Base-by-base conservation (phyloP, 306 rosid genomes). In the Cotoneaster glaucophyllus region DNA sequence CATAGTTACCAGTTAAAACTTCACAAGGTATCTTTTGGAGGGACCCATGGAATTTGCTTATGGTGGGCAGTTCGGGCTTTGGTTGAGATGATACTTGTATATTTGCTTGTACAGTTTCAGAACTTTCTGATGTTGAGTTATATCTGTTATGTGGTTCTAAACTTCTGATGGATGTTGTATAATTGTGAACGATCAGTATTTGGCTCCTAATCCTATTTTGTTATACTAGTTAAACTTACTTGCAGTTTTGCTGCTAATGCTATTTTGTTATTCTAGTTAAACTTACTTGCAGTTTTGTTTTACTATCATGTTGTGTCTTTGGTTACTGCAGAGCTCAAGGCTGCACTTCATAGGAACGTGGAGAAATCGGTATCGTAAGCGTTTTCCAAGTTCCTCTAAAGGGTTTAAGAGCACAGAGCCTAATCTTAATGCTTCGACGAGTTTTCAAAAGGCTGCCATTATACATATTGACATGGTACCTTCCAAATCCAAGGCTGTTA, bases 301-400 rank as follows among this genome's bases (percentile, higher is more conserved):
- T 31, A 53, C 59, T 57, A 53, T 45, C 44, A 7, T 54, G 48
- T 76, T 25, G 76, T 28, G 61, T 70, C 71, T 79, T 81, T 77
- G 75, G 67, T 72, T 81, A 77, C 28, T 85, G 84, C 93, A 92
- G 97, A 92, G 81, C 77, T 94, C 97, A 56, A 88, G 97, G 78
- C 87, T 94, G 61, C 98, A 94, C 85, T 94, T 94, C 75, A 91
- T 94, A 78, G 96, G 98, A 77, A 94, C 93, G 39, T 92, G 98
- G 97, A 90, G 96, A 84, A 92, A 85, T 80, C 88, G 96, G 71
- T 92, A 94, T 80, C 89, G 91, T 50, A 94, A 90, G 85, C 91
- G 81, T 76, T 90, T 92, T 79, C 86, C 90, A 29, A 70, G 48
- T 80, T 63, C n/a, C 2, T 78, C 87, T 71, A 64, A 88, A 80